Conservation (phyloP, 1,284 basidiomycete species). For the Ceratobasidium sp. region DNA sequence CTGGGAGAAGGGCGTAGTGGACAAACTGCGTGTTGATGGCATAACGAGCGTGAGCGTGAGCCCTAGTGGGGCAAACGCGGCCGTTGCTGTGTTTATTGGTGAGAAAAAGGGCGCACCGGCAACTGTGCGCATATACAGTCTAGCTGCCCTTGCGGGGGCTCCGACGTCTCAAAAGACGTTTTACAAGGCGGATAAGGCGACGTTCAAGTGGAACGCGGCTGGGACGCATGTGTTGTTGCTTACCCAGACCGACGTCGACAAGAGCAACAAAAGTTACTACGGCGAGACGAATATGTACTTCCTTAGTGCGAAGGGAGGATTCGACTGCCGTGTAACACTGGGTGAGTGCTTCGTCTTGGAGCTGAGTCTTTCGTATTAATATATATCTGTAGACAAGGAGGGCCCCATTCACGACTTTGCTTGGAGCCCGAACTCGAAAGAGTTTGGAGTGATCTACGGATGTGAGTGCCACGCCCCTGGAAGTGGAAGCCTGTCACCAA, state of each 20-base stretch:
- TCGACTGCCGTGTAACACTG: conserved; percentile 91
- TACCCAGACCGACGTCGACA: conserved; percentile 97
- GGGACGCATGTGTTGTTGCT: conserved; percentile 90
- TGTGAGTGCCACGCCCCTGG: conserved; percentile 69
- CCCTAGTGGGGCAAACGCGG: conserved; percentile 87
- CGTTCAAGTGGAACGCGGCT: conserved; percentile 96
- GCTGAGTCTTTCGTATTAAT: background rate
- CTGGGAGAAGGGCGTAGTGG: conserved; percentile 82
- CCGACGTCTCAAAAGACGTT: conserved; percentile 90
- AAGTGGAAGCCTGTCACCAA: conserved; percentile 33
- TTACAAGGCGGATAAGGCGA: conserved; percentile 95
- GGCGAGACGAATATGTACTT: conserved; percentile 97
- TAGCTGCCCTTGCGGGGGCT: conserved; percentile 72
- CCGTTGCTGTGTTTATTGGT: conserved; percentile 89
- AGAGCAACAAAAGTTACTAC: conserved; percentile 97
- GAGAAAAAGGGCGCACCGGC: conserved; percentile 99
- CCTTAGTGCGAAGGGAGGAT: conserved; percentile 94
- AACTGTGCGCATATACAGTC: conserved; percentile 86
- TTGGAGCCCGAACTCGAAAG: conserved; percentile 98
- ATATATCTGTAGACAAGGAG: conserved; percentile 80
- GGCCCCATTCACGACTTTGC: conserved; percentile 97
- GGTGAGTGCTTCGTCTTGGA: conserved; percentile 53
- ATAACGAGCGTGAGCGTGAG: conserved; percentile 82
- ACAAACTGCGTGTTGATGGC: conserved; percentile 87
- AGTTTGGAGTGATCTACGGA: conserved; percentile 96